Conservation (phyloP, 768 basidiomycete species). For the Podaxis mareebaensis region DNA sequence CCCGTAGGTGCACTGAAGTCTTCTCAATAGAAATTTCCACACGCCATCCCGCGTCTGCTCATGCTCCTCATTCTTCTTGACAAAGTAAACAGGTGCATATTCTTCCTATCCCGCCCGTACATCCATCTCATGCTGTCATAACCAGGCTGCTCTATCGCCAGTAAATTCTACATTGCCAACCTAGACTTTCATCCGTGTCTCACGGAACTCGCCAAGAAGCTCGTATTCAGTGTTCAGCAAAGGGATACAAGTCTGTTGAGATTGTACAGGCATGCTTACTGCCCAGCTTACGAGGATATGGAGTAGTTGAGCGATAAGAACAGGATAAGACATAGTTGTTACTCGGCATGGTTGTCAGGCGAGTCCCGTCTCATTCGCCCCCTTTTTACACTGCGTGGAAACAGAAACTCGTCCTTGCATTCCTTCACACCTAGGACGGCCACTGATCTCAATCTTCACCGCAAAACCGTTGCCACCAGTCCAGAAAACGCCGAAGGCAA, state of each 20-base stretch:
- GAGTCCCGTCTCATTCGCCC: constrained; percentile 29
- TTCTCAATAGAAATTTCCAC: constrained; percentile 87
- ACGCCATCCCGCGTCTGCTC: constrained; percentile 93
- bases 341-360: constrained; percentile 85
- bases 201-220: constrained; percentile 79
- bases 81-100: constrained; percentile 71
- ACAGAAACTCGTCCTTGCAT: neutral
- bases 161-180: constrained; percentile 81
- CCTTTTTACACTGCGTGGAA: neutral
- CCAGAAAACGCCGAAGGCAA: constrained; percentile 78
- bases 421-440: constrained; percentile 69
- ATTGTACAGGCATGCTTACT: constrained; percentile 95
- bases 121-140: constrained; percentile 2
- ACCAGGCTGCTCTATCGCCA: constrained; percentile 38
- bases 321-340: constrained; percentile 93
- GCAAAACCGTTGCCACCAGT: constrained; percentile 66
- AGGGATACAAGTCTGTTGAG: constrained; percentile 88
- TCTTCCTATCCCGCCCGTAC: constrained; percentile 3
- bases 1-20: constrained; percentile 69
- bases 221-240: constrained; percentile 84
- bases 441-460: constrained; percentile 92
- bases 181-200: constrained; percentile 81
- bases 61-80: constrained; percentile 91
- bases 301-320: constrained; percentile 94
- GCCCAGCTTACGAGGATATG: constrained; percentile 86